phyloP scores from a whole-genome alignment of 169 alveolate species.

The Plasmodium ovale region DNA sequence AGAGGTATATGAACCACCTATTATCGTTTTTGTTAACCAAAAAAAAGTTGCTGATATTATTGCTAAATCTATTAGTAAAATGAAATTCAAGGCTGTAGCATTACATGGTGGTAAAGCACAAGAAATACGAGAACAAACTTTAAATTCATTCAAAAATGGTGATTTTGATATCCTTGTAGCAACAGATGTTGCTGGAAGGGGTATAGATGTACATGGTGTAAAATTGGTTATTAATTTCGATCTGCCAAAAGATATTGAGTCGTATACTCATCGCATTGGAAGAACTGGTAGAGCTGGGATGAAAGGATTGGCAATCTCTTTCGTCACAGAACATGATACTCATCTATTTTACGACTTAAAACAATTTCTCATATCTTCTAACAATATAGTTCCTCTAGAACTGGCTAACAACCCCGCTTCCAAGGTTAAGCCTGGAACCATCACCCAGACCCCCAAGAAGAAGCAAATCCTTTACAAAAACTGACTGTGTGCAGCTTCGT shows the following conservation, averaged over 20 bases:
- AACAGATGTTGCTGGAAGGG: constrained; percentile 99
- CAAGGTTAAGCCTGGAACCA: constrained; percentile 86
- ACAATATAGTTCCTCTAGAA: constrained; percentile 93
- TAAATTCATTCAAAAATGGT: constrained; percentile 92
- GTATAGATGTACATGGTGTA: constrained; percentile 97
- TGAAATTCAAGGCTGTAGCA: constrained; percentile 84
- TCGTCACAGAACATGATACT: constrained; percentile 94
- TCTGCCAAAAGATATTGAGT: constrained; percentile 97
- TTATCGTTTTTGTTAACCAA: constrained; percentile 95
- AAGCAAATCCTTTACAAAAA: constrained; percentile 36
- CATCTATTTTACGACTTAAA: constrained; percentile 92
- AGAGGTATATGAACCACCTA: constrained; percentile 91
- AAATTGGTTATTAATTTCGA: constrained; percentile 97
- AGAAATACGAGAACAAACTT: constrained; percentile 94
- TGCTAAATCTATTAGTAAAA: constrained; percentile 85
- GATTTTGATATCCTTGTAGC: constrained; percentile 95
- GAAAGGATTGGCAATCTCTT: constrained; percentile 96
- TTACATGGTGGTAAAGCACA: constrained; percentile 96
- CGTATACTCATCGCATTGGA: constrained; percentile 97
- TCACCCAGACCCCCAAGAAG: constrained; percentile 43
- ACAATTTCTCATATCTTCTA: constrained; percentile 92
- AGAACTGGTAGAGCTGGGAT: constrained; percentile 99
- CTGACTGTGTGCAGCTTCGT: too few species aligned
- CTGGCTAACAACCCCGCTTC: constrained; percentile 92
- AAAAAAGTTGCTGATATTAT: constrained; percentile 94